Base-by-base conservation (phyloP, 805 yeast species). In the Ogataea wickerhamii region DNA sequence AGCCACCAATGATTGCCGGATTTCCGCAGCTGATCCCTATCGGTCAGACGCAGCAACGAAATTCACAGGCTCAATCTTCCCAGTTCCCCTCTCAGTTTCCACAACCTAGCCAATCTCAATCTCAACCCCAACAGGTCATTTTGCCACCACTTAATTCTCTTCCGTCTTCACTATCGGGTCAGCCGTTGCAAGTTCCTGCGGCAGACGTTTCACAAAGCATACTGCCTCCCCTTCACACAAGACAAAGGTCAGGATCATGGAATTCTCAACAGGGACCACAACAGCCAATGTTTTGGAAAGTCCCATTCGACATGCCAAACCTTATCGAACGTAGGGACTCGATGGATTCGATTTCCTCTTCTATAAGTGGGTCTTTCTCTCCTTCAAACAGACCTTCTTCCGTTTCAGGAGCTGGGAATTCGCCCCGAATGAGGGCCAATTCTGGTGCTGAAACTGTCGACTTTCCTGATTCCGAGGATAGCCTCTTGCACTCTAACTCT, bases 241-340 rank as follows among this genome's bases (percentile, higher is more conserved):
- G 55, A 26, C 47, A 42, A 28, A 36, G 58, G 5, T 51, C 61
- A 4, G 36, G 49, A 2, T 52, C 58, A 4, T 22, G 46, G 14
- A 48, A 49, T 30, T 43, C 49, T 8, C 25, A 34, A 27, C 45
- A 26, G 17, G 40, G 21, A 18, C 43, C 27, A 23, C 39, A 21
- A 12, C 61, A 51, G 34, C 57, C 53, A 3, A 47, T 61, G 28
- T 74, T 77, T 55, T 77, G 82, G 82, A 77, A 74, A 49, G 82
- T 75, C 4, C 82, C 82, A 5, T 74, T 73, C 50, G 78, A 74
- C 44, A 70, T 74, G 71, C 79, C 80, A 0, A 46, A 40, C 12
- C 43, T 47, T 18, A 42, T 44, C 13, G 45, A 37, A 5, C 45
- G 52, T 17, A 55, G 77, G 34, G 65, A 67, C 3, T 74, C 80